Evolutionary conservation across 768 basidiomycete genomes (phyloP).

Genomic region (Rhodotorula paludigena): DNA sequence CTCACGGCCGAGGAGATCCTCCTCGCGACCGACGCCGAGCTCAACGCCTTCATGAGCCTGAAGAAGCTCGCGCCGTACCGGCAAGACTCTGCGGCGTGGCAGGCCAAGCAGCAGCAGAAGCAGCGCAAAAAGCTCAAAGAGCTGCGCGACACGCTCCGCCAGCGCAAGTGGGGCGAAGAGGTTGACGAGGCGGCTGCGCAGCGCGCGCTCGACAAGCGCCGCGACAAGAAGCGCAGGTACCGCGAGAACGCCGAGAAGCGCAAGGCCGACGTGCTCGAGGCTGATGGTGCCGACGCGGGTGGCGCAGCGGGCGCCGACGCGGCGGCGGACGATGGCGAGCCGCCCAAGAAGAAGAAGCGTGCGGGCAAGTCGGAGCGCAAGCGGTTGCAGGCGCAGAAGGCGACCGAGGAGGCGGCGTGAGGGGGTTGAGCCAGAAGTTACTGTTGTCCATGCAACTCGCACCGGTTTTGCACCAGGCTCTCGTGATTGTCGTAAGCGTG

Average conservation of each 20-base stretch:
- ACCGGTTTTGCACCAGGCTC: no score
- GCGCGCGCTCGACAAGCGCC: constrained; percentile 45
- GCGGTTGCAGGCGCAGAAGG: constrained; percentile 20
- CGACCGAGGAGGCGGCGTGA: neutral
- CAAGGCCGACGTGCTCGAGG: constrained; percentile 10
- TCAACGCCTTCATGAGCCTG: constrained; percentile 83
- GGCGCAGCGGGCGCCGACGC: constrained; percentile 3
- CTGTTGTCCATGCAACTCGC: no score
- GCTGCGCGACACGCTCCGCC: constrained; percentile 39
- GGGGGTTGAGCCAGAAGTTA: no score
- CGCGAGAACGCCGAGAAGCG: constrained; percentile 7
- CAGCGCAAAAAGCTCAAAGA: constrained; percentile 56
- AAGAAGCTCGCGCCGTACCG: constrained; percentile 91
- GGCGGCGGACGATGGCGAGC: constrained; percentile 11
- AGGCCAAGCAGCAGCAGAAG: constrained; percentile 66
- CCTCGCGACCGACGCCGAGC: constrained; percentile 81
- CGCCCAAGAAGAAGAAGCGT: constrained; percentile 23
- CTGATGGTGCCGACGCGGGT: neutral
- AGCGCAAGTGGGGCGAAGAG: constrained; percentile 48
- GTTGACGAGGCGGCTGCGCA: constrained; percentile 38
- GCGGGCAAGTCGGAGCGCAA: constrained; percentile 39
- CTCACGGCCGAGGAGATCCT: constrained; percentile 81
- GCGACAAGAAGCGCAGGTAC: constrained; percentile 38
- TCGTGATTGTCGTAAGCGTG: no score
- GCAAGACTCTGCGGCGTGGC: constrained; percentile 49